These are phyloP conservation scores for Leptographium flavum DNA, from an alignment of 2,329 filamentous ascomycete species.

Conservation along the genomic window DNA sequence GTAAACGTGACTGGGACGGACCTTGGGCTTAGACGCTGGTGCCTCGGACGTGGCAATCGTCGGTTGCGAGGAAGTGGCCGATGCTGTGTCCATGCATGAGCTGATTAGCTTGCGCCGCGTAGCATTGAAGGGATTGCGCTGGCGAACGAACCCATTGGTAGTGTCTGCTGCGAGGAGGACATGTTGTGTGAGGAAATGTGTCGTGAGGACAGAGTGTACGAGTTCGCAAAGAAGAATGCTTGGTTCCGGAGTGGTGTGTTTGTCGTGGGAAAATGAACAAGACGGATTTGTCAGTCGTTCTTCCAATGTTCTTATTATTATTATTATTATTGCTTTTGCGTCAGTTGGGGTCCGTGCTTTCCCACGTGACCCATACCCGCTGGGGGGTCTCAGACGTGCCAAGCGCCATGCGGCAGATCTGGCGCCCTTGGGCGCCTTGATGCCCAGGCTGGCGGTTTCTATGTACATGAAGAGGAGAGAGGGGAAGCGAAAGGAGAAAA, in stretches of 20 bases:
- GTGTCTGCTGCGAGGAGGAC: constrained; percentile 15
- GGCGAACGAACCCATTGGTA: constrained; percentile 16
- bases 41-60: constrained; percentile 17
- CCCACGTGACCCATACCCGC: too few species aligned
- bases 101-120: background rate
- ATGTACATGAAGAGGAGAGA: too few species aligned
- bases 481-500: too few species aligned
- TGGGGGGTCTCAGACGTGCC: too few species aligned
- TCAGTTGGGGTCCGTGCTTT: too few species aligned
- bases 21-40: constrained; percentile 27
- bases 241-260: background rate
- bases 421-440: too few species aligned
- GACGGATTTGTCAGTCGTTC: constrained; percentile 4
- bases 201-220: background rate
- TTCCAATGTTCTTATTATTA: too few species aligned
- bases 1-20: constrained; percentile 10
- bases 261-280: background rate
- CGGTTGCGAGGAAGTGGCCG: constrained; percentile 6
- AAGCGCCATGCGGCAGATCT: too few species aligned
- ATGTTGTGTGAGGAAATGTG: constrained; percentile 12
- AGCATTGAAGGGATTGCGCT: background rate
- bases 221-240: background rate
- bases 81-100: background rate
- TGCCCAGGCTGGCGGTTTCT: too few species aligned
- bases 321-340: too few species aligned